A percentile compares a stretch with the other conserved stretches of the same genome.
Evolutionary conservation across 2,329 filamentous ascomycete species (phyloP).

Genomic region (Incumbomyces delicatus): DNA sequence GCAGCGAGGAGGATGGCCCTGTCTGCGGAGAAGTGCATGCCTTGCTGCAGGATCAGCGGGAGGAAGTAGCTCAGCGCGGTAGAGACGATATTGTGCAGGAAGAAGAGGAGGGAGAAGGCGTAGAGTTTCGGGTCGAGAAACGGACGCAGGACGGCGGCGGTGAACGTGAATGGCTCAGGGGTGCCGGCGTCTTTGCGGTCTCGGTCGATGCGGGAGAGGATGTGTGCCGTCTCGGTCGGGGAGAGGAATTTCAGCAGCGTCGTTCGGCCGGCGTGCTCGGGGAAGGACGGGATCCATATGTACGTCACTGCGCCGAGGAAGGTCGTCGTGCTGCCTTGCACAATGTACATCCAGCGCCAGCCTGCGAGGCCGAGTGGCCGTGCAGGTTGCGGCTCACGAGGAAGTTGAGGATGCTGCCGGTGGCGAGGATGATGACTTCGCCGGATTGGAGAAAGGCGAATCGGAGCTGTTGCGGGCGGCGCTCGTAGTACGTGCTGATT

Average conservation of each 20-base stretch:
- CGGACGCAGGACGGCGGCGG: constrained; percentile 46
- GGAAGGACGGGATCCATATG: constrained; percentile 64
- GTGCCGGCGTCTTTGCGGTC: constrained; percentile 51
- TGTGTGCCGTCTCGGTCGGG: background rate
- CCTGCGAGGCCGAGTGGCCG: constrained; percentile 47
- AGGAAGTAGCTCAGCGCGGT: constrained; percentile 58
- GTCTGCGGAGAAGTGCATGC: constrained; percentile 45
- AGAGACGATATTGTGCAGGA: constrained; percentile 57
- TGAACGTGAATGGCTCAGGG: constrained; percentile 47
- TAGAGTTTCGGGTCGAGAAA: constrained; percentile 54
- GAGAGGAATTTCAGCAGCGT: constrained; percentile 48
- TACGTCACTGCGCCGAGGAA: constrained; percentile 52
- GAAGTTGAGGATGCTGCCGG: constrained; percentile 58
- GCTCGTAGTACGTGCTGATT: constrained; percentile 50
- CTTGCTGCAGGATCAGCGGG: constrained; percentile 45
- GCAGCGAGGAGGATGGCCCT: constrained; percentile 53
- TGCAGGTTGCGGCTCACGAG: constrained; percentile 53
- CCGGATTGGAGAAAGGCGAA: constrained; percentile 57
- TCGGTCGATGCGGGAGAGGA: constrained; percentile 42
- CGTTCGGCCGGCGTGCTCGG: constrained; percentile 48
- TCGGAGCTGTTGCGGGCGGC: constrained; percentile 55
- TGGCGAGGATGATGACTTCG: constrained; percentile 56
- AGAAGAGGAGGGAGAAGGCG: constrained; percentile 55
- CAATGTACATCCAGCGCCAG: constrained; percentile 62
- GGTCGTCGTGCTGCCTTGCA: constrained; percentile 54